Base-by-base conservation (phyloP, 305 asterid genomes). In the Vinca major region DNA sequence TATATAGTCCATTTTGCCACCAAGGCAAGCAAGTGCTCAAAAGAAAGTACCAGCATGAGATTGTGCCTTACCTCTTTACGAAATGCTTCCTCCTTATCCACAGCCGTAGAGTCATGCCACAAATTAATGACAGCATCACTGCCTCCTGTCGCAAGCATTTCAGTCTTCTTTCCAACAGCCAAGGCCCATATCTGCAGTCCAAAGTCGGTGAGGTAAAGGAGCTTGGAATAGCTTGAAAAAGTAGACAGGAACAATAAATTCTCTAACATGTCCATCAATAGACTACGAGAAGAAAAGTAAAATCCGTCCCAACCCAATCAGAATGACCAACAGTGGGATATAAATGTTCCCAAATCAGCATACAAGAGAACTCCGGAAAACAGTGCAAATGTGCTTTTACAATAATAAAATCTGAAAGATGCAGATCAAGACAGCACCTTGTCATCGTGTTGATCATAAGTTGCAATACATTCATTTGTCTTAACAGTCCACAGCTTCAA, bases 401-500 rank as follows among this genome's bases (percentile, higher is more conserved):
- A 19, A 12, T 3, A n/a, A 21, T n/a, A 48, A 65, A 55, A 36
- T 16, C n/a, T 47, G 36, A 41, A 62, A 62, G 68, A 71, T 45
- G 65, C 16, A 70, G 41, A 54, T 71, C 65, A 67, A 11, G 48
- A 67, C 65, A 80, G 69, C 43, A 94, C 99, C 99, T 89, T 94
- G 79, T 89, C 96, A 60, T 91, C 99, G 43, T 94, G 99, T 66
- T 86, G 87, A 80, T 91, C 98, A 73, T 89, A 94, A 20, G 99
- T 94, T 63, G 97, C 95, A 80, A 91, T 37, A 74, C 99, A 94
- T 75, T 94, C 99, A 44, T 86, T 82, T 45, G 91, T 86, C 68
- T 86, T 94, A 41, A 94, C 92, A 3, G 96, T 94, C 99, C 99
- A 94, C 73, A 94, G 84, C 86, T 91, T 94, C 74, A 94, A 88